Percentiles rank a stretch among this genome's conserved stretches.
These are phyloP conservation scores for Trypanosoma rangeli DNA, from an alignment of 208 protist species.

Conservation along the genomic window DNA sequence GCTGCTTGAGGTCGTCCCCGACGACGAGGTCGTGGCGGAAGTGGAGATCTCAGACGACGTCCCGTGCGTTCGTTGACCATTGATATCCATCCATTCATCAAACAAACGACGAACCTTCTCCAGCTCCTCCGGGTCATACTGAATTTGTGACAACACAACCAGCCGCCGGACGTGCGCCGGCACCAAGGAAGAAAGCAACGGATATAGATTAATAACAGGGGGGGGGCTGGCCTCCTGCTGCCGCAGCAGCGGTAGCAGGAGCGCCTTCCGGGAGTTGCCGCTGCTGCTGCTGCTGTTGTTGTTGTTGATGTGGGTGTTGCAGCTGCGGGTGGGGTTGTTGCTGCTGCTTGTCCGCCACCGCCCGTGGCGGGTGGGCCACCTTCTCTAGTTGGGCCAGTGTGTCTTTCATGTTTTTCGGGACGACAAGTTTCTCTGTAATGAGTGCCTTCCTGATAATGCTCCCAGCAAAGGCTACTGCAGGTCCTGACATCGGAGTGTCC, in stretches of 20 bases:
- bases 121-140: slow-evolving; percentile 40
- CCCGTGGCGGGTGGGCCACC: slow-evolving; percentile 47
- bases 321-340: slow-evolving; percentile 17
- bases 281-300: slow-evolving; percentile 22
- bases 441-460: slow-evolving; percentile 70
- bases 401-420: slow-evolving; percentile 55
- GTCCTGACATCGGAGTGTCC: slow-evolving; percentile 7
- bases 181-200: slow-evolving; percentile 57
- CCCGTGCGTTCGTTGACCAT: slow-evolving; percentile 22
- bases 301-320: slow-evolving; percentile 26
- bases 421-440: slow-evolving; percentile 77
- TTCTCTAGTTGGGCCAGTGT: slow-evolving; percentile 76
- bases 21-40: slow-evolving; percentile 4
- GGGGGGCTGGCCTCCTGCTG: slow-evolving; percentile 15
- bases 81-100: slow-evolving; percentile 82
- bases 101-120: slow-evolving; percentile 60
- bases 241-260: background rate
- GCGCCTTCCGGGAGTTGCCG: slow-evolving; percentile 7
- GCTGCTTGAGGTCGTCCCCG: slow-evolving; percentile 5
- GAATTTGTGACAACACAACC: slow-evolving; percentile 42
- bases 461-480: slow-evolving; percentile 74
- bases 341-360: slow-evolving; percentile 25
- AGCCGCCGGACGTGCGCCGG: slow-evolving; percentile 44
- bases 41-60: slow-evolving; percentile 6
- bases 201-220: slow-evolving; percentile 39